Evolutionary conservation across 306 rosid species (phyloP), one percentile per base, ranked within the genome.

Genomic region (Macrotyloma uniflorum): DNA sequence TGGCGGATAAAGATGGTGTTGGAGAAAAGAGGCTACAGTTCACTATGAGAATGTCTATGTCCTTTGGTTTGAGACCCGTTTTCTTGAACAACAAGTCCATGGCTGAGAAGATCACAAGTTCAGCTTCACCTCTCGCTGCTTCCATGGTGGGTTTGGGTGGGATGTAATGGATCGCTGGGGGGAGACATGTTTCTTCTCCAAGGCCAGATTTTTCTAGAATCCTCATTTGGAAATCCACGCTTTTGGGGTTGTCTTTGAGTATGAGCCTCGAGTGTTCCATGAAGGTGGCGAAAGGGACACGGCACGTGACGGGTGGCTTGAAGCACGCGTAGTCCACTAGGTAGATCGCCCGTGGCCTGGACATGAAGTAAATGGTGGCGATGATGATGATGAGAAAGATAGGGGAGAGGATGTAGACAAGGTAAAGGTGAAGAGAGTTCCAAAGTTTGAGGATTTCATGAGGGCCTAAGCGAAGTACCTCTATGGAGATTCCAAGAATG

Each of bases 1-100:
- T 90, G 1, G 96, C 97, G 1, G 97, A 93, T 0, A 93, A 33
- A 5, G 97, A 93, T 0, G 97, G 97, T 0, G 97, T 93, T 0
- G 97, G 97, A 0, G 97, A 93, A 61, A 93, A 93, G 3, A 93
- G 86, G 36, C 97, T 93, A 66, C 97, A 93, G 57, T 93, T 93
- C 12, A 93, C 89, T 11, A 93, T 89, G 0, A 93, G 80, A 67
- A 93, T 90, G 54, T 93, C 97, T 28, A 93, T 90, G 54, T 93
- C 92, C 10, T 86, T 93, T 0, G 97, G 90, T 40, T 86, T 93
- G 0, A 93, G 88, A 0, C 90, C 92, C 0, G 96, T 93, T 46
- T 85, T 89, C 49, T 51, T 1, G 1, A 93, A 77, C 46, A 90
- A 23, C 0, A 89, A 74, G 24, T 87, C 91, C 96, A 93, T 87